phyloP scores from a whole-genome alignment of 2,329 filamentous ascomycete species.

The Aspergillus clavatus region DNA sequence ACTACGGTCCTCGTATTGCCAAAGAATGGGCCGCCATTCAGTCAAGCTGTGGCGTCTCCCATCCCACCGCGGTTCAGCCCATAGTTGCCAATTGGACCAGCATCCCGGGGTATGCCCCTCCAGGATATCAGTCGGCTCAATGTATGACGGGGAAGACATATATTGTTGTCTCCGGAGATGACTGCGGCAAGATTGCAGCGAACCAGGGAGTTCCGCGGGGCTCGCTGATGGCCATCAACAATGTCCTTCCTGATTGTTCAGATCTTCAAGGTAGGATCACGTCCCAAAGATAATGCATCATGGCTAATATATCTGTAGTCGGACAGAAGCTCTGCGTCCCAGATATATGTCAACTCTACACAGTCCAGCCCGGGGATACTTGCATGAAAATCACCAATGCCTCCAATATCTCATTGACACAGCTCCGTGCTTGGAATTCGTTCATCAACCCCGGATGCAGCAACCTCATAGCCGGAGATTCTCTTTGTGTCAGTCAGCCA shows the following conservation, averaged over 20 bases:
- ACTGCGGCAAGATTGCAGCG: constrained; percentile 2
- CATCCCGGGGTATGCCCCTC: background rate
- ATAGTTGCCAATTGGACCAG: background rate
- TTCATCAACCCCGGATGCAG: constrained; percentile 8
- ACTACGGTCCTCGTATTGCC: background rate
- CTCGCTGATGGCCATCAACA: constrained; percentile 1
- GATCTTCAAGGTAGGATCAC: constrained; percentile 3
- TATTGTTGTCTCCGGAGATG: constrained; percentile 2
- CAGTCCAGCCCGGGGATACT: background rate
- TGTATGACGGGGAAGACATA: constrained; percentile 3
- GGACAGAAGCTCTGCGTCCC: constrained; percentile 5
- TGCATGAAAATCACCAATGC: constrained; percentile 1
- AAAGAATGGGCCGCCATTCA: background rate
- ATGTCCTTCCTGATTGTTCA: constrained; percentile 5
- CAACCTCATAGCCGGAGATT: constrained; percentile 7
- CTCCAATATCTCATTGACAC: background rate
- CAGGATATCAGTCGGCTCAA: background rate
- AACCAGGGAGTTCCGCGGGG: constrained; percentile 2
- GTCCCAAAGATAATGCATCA: too few relatives aligned
- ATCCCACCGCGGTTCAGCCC: background rate
- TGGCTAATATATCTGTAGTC: background rate
- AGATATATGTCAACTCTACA: constrained; percentile 3
- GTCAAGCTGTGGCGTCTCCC: background rate
- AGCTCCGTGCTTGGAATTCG: constrained; percentile 7
- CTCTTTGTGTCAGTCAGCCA: constrained; percentile 7